Evolutionary conservation across 2,329 filamentous ascomycete species (phyloP).

Genomic region (Pseudogymnoascus sp.): DNA sequence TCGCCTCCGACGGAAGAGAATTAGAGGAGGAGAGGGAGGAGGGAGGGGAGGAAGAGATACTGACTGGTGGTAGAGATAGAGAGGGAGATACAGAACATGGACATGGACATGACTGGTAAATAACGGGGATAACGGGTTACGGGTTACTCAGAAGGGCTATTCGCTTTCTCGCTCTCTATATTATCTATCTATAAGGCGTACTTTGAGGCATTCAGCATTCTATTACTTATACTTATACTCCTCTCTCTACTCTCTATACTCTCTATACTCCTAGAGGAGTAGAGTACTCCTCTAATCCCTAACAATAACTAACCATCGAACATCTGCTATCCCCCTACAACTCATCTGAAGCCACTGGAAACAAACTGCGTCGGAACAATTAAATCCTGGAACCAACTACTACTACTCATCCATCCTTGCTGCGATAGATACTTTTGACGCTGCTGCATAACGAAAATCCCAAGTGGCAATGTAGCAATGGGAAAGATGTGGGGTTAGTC

Average conservation of each 20-base stretch:
- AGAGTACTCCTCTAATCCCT: background rate
- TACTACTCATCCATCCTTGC: background rate
- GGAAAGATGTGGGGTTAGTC: conserved; percentile 1
- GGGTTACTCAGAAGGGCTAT: background rate
- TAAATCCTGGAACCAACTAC: background rate
- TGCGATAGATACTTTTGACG: background rate
- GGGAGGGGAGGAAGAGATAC: background rate
- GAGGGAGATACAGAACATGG: too few relatives aligned
- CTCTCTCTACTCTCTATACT: background rate
- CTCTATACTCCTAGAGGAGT: background rate
- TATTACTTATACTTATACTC: too few relatives aligned
- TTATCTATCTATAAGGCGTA: background rate
- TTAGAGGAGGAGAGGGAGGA: background rate
- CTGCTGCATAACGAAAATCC: background rate
- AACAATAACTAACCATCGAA: background rate
- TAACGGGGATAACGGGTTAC: background rate
- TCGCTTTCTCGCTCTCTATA: background rate
- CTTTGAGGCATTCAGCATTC: too few relatives aligned
- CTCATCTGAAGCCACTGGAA: background rate
- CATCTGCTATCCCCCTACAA: background rate
- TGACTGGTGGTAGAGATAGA: too few relatives aligned
- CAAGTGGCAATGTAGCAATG: background rate
- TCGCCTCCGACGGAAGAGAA: background rate
- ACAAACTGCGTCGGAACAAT: background rate
- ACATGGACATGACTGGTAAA: background rate